Conservation (phyloP, 306 rosid genomes). For the Ammopiptanthus mongolicus region DNA sequence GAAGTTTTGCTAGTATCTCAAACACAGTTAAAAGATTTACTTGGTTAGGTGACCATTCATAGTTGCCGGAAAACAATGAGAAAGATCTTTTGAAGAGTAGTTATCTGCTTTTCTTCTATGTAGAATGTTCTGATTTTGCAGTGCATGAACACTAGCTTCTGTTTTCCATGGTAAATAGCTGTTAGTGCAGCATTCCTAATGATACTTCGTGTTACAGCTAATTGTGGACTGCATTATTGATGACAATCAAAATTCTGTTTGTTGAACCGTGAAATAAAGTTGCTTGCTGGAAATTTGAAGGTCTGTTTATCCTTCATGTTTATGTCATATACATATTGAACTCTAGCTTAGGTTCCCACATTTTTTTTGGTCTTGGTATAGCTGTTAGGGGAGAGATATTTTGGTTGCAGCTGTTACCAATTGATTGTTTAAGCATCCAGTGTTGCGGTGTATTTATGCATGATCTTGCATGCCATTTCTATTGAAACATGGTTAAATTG, state of each 20-base stretch:
- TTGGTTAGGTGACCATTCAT: conserved; percentile 19
- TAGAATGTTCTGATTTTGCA: conserved; percentile 36
- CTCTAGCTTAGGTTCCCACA: background rate
- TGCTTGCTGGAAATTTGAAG: conserved; percentile 26
- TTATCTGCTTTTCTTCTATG: conserved; percentile 31
- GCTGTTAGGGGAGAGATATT: background rate
- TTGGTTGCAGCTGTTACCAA: background rate
- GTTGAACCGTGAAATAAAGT: conserved; percentile 36
- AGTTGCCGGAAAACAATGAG: conserved; percentile 22
- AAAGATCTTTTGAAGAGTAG: conserved; percentile 17
- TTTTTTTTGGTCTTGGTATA: background rate
- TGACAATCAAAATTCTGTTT: conserved; percentile 34
- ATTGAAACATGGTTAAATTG: background rate
- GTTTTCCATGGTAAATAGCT: conserved; percentile 38
- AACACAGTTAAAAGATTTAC: conserved; percentile 9
- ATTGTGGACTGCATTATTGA: conserved; percentile 24
- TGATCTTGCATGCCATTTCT: background rate
- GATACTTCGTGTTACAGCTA: conserved; percentile 29
- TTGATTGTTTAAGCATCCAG: background rate
- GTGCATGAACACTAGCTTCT: conserved; percentile 35
- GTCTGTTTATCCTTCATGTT: background rate
- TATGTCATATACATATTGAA: background rate
- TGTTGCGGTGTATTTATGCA: background rate
- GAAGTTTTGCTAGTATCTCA: conserved; percentile 27
- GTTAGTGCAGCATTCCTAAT: conserved; percentile 22